Evolutionary conservation across 192 early-diverging fungal genomes (phyloP), one percentile per base, ranked within the genome.

Genomic region (Pilaira anomala): DNA sequence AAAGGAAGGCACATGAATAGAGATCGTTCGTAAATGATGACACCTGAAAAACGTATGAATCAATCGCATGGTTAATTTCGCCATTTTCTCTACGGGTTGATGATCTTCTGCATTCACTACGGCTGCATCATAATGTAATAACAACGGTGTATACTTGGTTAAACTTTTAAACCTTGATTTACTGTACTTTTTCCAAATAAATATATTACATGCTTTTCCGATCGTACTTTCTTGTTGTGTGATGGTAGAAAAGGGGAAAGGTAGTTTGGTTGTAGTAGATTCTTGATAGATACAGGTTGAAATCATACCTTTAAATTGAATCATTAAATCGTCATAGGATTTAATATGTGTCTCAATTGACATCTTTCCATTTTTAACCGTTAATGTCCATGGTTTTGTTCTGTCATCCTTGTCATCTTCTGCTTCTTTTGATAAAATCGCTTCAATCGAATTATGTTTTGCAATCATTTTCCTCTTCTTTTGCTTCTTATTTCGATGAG

Each of bases 1-100:
- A 63, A 63, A 63, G 19, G 50, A 52, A 7, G 62, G 62, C 19
- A 51, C 13, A 30, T 63, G 50, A 0, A 63, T 33, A 14, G 18
- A 6, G 4, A 63, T 13, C 8, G 51, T 49, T 13, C 41, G 9
- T 1, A 63, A 25, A 41, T 63, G 62, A 9, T 42, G 26, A 14
- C 62, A 63, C 18, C 44, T n/a, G 9, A 46, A 25, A 19, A 53
- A 63, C 3, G 29, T 33, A 36, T 28, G 22, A 3, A 63, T 18
- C 22, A 63, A 28, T 25, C 39, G 19, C 14, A 22, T 30, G 4
- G 51, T 63, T 2, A 22, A 28, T 16, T 51, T 28, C 13, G 30
- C 49, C 0, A 63, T 18, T 8, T 46, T 25, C 3, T 40, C 24
- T 7, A 19, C 2, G 3, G 53, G 18, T 36, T 18, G 19, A 3